A percentile compares a stretch with the other conserved stretches of the same genome.
Evolutionary conservation across 2,329 filamentous ascomycete genomes (phyloP).

Genomic region (Sporothrix pallida): DNA sequence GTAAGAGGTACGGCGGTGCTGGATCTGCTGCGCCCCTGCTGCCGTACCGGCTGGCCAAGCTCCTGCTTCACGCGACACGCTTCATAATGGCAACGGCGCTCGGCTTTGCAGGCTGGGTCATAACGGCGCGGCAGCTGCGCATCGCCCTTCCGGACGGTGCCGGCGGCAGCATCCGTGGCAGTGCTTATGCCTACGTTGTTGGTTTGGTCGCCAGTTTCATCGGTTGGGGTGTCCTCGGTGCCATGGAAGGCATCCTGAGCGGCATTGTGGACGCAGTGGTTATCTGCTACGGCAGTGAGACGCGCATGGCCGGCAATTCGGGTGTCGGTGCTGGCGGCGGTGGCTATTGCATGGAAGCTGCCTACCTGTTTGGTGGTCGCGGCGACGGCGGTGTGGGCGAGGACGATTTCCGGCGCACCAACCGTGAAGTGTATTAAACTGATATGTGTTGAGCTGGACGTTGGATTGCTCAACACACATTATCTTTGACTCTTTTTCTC

Average conservation of each 20-base stretch:
- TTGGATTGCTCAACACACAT: neutral
- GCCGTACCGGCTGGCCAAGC: constrained; percentile 87
- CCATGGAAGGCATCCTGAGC: constrained; percentile 86
- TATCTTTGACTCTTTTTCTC: neutral
- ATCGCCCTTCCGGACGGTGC: constrained; percentile 60
- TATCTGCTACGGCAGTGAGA: constrained; percentile 93
- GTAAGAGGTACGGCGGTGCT: constrained; percentile 40
- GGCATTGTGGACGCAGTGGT: constrained; percentile 87
- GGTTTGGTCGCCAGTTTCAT: constrained; percentile 92
- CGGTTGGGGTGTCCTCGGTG: constrained; percentile 89
- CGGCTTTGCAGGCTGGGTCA: constrained; percentile 96
- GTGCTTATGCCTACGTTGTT: constrained; percentile 92
- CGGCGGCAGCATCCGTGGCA: constrained; percentile 67
- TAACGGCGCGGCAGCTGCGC: constrained; percentile 79
- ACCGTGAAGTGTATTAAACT: constrained; percentile 35
- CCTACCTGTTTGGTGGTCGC: constrained; percentile 78
- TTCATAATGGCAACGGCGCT: constrained; percentile 89
- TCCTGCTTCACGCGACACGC: constrained; percentile 87
- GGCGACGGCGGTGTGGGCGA: constrained; percentile 34
- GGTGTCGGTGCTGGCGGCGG: constrained; percentile 55
- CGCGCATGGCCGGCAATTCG: constrained; percentile 62
- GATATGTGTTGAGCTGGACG: neutral
- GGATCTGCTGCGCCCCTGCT: constrained; percentile 62
- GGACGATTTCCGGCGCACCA: constrained; percentile 35
- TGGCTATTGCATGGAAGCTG: constrained; percentile 90